phyloP scores from a whole-genome alignment of 176 grass and related monocot genomes.

The Eleusine coracana region DNA sequence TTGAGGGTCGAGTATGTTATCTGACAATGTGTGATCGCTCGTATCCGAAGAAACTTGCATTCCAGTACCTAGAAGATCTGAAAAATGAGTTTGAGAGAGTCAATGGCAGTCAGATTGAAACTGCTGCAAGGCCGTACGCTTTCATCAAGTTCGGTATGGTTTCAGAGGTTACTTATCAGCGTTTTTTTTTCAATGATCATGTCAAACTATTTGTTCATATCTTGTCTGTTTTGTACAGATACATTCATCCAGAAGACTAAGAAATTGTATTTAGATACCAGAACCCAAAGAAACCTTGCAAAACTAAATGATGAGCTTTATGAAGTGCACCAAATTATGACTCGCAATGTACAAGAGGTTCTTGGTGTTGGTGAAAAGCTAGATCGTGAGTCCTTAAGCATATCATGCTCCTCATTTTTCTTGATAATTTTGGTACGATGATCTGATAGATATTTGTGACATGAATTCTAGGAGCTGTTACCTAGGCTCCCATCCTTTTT shows the following conservation, averaged over 20 bases:
- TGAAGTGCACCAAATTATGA: constrained; percentile 98
- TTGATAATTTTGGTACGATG: constrained; percentile 8
- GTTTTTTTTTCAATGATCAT: constrained; percentile 24
- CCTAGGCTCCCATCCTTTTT: background rate
- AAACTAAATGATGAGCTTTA: constrained; percentile 97
- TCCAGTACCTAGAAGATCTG: constrained; percentile 94
- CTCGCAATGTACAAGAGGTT: constrained; percentile 96
- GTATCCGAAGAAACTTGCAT: constrained; percentile 97
- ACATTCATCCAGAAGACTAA: constrained; percentile 99
- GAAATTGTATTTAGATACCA: constrained; percentile 95
- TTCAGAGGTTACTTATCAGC: constrained; percentile 18
- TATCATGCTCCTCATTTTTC: constrained; percentile 16
- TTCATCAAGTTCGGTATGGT: constrained; percentile 95
- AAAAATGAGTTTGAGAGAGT: constrained; percentile 98
- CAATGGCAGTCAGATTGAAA: constrained; percentile 94
- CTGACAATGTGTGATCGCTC: constrained; percentile 96
- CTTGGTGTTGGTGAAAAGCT: constrained; percentile 97
- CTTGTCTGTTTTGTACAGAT: constrained; percentile 52
- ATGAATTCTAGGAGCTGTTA: background rate
- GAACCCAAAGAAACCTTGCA: constrained; percentile 87
- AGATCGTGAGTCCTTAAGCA: constrained; percentile 68
- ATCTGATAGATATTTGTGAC: constrained; percentile 5
- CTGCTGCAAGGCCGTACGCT: constrained; percentile 89
- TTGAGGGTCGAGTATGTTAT: constrained; percentile 91
- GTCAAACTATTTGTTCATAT: constrained; percentile 25